Evolutionary conservation across 441 rosid species (phyloP).

Genomic region (Codiaeum variegatum): DNA sequence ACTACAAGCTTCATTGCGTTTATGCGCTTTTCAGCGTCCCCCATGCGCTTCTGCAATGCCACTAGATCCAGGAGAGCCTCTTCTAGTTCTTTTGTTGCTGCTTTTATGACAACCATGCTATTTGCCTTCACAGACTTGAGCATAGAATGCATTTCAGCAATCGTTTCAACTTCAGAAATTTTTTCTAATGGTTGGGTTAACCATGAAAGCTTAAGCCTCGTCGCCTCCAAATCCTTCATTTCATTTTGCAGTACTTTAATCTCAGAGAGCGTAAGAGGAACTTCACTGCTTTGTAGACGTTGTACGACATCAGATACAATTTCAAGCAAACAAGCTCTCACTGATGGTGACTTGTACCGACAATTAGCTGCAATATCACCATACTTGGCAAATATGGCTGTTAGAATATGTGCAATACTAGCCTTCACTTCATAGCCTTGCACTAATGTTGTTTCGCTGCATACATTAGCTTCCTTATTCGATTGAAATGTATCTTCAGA

Average conservation of each 20-base stretch:
- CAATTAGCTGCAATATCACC: constrained; percentile 20
- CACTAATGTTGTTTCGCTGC: constrained; percentile 10
- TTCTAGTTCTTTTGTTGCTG: constrained; percentile 24
- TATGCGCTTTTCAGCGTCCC: constrained; percentile 20
- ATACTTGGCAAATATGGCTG: constrained; percentile 21
- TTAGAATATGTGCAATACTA: constrained; percentile 12
- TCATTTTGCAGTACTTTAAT: constrained; percentile 20
- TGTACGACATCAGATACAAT: constrained; percentile 15
- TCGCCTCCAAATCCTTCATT: constrained; percentile 19
- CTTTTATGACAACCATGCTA: constrained; percentile 16
- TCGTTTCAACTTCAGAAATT: constrained; percentile 19
- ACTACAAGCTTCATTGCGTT: constrained; percentile 23
- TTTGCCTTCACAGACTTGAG: constrained; percentile 22
- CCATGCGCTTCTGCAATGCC: constrained; percentile 21
- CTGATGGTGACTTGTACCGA: not conserved
- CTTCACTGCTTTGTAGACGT: constrained; percentile 9
- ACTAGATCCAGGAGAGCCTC: constrained; percentile 20
- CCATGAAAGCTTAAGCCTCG: constrained; percentile 19
- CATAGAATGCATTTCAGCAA: constrained; percentile 19
- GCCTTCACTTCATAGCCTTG: constrained; percentile 25
- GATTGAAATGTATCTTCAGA: constrained; percentile 9
- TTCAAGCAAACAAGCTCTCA: constrained; percentile 20
- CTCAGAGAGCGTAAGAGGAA: constrained; percentile 18
- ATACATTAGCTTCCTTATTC: not conserved
- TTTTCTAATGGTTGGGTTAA: constrained; percentile 19